These are phyloP conservation scores for Tetradesmus obliquus DNA, from an alignment of 139 green algal genomes.

Conservation along the genomic window DNA sequence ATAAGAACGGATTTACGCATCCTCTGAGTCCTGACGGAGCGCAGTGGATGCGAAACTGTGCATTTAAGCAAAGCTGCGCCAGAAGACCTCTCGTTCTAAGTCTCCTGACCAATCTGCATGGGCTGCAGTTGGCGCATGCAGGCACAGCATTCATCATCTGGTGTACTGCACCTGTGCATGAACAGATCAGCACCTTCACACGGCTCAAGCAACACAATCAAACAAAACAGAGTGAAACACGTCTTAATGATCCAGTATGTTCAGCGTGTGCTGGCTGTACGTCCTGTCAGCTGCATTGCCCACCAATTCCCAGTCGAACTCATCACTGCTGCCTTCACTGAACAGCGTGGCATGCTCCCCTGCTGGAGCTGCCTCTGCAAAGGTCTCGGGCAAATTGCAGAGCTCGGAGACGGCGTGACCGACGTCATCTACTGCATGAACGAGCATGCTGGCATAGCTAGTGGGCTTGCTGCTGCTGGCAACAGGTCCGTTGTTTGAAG, in stretches of 20 bases:
- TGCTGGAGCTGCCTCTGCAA: not conserved
- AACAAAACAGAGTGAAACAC: no score
- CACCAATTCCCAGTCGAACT: not conserved
- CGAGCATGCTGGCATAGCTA: not conserved
- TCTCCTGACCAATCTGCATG: no score
- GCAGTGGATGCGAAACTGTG: no score
- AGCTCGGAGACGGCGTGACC: not conserved
- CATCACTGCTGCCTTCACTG: not conserved
- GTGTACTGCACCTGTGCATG: no score
- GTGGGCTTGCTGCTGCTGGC: not conserved
- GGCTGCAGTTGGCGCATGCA: no score
- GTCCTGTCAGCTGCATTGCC: not conserved
- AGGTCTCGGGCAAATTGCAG: not conserved
- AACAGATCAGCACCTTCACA: no score
- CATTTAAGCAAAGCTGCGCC: no score
- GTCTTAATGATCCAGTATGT: not conserved
- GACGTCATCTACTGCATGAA: not conserved
- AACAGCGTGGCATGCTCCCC: not conserved
- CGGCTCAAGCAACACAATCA: no score
- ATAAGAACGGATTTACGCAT: no score
- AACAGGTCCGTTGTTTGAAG: not conserved
- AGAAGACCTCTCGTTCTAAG: no score
- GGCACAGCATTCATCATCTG: no score
- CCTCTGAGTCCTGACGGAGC: no score
- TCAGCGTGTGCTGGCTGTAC: not conserved